Evolutionary conservation across 163 green algal genomes (phyloP).

Genomic region (Scenedesmus sp.): DNA sequence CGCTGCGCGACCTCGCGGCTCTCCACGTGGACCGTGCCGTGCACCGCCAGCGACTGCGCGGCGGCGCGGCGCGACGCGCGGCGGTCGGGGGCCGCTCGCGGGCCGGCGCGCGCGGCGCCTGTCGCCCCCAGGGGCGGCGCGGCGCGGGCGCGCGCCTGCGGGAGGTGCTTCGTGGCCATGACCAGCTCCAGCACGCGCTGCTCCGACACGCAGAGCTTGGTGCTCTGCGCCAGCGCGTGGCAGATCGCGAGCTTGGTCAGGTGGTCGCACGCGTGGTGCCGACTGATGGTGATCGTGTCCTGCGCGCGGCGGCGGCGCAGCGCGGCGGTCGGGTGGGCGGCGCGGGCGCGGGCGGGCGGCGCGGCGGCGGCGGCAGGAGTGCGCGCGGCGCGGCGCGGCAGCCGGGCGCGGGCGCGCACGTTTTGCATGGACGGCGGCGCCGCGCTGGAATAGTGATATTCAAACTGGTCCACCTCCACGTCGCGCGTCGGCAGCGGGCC

Average conservation of each 20-base stretch:
- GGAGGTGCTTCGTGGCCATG: slow-evolving; percentile 43
- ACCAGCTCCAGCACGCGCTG: slow-evolving; percentile 66
- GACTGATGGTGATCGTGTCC: slow-evolving; percentile 75
- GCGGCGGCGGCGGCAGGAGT: neutral
- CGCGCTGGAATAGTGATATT: slow-evolving; percentile 64
- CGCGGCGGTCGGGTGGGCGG: too few species aligned
- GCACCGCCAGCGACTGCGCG: slow-evolving; percentile 29
- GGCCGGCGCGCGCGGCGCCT: too few species aligned
- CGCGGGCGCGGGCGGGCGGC: too few species aligned
- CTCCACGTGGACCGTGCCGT: slow-evolving; percentile 47
- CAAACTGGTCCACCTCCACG: slow-evolving; percentile 58
- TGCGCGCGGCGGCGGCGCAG: too few species aligned
- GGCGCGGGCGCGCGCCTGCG: slow-evolving; percentile 52
- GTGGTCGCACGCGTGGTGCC: slow-evolving; percentile 61
- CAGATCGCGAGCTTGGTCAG: slow-evolving; percentile 70
- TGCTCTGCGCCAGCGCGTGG: slow-evolving; percentile 73
- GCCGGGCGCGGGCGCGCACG: too few species aligned
- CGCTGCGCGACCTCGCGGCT: slow-evolving; percentile 55
- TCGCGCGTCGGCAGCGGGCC: slow-evolving; percentile 53
- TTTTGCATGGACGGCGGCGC: slow-evolving; percentile 72
- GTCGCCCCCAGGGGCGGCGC: neutral
- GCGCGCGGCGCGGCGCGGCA: too few species aligned
- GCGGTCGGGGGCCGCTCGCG: too few species aligned
- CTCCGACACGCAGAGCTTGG: slow-evolving; percentile 81
- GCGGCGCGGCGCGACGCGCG: too few species aligned